Evolutionary conservation across 352 stramenopile genomes (phyloP).

Genomic region (Phytopythium litorale): DNA sequence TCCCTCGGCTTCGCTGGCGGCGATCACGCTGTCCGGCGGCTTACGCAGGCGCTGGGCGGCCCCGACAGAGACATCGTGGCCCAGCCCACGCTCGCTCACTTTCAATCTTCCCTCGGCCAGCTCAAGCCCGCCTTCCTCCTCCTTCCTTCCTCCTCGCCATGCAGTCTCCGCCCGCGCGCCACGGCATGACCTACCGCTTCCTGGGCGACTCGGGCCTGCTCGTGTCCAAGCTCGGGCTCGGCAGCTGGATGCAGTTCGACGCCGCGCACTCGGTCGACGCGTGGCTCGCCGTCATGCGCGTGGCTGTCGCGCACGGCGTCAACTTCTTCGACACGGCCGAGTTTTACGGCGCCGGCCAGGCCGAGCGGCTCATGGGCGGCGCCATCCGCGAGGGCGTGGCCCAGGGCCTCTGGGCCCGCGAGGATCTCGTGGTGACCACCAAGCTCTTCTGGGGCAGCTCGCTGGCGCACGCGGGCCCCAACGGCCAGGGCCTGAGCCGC

Average conservation of each 20-base stretch:
- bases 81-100: not conserved
- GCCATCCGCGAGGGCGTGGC: slow-evolving; percentile 38
- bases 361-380: slow-evolving; percentile 36
- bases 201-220: slow-evolving; percentile 34
- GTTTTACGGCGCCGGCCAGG: slow-evolving; percentile 30
- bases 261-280: slow-evolving; percentile 14
- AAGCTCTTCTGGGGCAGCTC: slow-evolving; percentile 46
- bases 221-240: slow-evolving; percentile 32
- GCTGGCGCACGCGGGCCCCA: slow-evolving; percentile 5
- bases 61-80: no score
- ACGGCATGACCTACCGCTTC: slow-evolving; percentile 33
- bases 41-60: not conserved
- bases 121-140: not conserved
- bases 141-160: not conserved
- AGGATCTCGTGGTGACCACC: slow-evolving; percentile 49
- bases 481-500: slow-evolving; percentile 26
- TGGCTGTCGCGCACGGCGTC: slow-evolving; percentile 32
- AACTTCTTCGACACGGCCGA: slow-evolving; percentile 54
- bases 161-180: not conserved
- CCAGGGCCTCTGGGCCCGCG: slow-evolving; percentile 22
- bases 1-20: not conserved
- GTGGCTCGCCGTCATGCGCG: slow-evolving; percentile 23
- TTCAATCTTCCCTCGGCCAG: not conserved
- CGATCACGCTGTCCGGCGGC: no score
- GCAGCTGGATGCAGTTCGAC: slow-evolving; percentile 30